Base-by-base conservation (phyloP, 257 asterid genomes). In the Gentiana macrophylla region DNA sequence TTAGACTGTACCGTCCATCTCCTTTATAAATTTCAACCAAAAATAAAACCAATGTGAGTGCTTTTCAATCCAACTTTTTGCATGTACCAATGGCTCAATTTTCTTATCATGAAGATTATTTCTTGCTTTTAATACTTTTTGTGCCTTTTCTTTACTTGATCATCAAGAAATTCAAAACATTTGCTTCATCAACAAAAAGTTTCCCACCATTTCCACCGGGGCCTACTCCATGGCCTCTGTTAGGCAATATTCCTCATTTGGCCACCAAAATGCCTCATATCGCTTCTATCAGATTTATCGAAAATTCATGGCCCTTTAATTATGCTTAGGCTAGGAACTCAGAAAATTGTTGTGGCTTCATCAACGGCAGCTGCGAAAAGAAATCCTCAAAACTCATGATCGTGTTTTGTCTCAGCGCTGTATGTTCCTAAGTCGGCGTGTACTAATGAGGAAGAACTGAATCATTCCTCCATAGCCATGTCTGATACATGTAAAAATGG, bases 191-290 rank as follows among this genome's bases (percentile, higher is more conserved):
- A 15, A 15, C 24, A 15, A 15, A 15, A 15, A 15, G 24, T 15
- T 15, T 15, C 24, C 24, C 46, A 41, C 46, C 6, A 41, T 41
- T 41, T 7, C 45, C 45, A 38, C 45, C 45, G 1, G 45, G 79
- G 36, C 83, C 89, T 60, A 61, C 60, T 47, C 67, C 79, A 59
- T 76, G 83, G 81, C 83, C 85, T 8, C 6, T 78, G 56, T 1
- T 78, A 7, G 71, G 78, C 63, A 74, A 70, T 51, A 53, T 81
- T 49, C 60, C 53, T 50, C 68, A 61, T 48, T 35, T 67, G 56
- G 66, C 55, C 13, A 15, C 24, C 24, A 57, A 62, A 37, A 32
- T 13, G 37, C 70, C 51, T 76, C 53, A 67, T 10, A n/a, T 70
- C 9, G 13, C 72, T 11, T 11, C 66, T 80, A 6, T 9, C 74